A percentile compares a stretch with the other conserved stretches of the same genome.
Conservation (phyloP, 164 flowering plant genomes). For the Magnolia sinica region DNA sequence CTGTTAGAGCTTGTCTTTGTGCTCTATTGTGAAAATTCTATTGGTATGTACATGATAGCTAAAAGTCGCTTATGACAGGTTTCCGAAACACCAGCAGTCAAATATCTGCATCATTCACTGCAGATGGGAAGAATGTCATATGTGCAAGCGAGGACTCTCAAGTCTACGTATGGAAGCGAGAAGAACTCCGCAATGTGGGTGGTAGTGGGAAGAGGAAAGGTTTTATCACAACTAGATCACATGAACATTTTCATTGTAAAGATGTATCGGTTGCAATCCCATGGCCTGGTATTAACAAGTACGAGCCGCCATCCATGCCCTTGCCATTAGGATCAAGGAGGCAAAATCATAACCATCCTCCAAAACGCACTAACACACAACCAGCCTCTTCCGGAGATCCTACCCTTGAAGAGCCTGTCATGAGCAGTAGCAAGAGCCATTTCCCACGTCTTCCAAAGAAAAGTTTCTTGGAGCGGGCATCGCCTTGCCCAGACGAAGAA, state of each 20-base stretch:
- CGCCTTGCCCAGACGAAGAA: slow-evolving; percentile 40
- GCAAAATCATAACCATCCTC: slow-evolving; percentile 11
- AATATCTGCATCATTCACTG: slow-evolving; percentile 59
- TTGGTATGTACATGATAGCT: neutral
- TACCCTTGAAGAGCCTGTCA: slow-evolving; percentile 29
- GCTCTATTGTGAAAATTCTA: neutral
- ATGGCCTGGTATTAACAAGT: slow-evolving; percentile 67
- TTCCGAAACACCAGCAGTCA: slow-evolving; percentile 84
- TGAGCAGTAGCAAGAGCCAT: slow-evolving; percentile 12
- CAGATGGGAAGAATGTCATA: slow-evolving; percentile 42
- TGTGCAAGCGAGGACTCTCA: slow-evolving; percentile 86
- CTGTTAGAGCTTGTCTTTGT: neutral
- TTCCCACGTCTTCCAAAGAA: slow-evolving; percentile 75
- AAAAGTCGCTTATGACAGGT: slow-evolving; percentile 37
- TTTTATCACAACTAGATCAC: slow-evolving; percentile 30
- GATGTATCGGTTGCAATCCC: slow-evolving; percentile 86
- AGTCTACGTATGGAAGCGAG: slow-evolving; percentile 74
- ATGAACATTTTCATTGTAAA: slow-evolving; percentile 71
- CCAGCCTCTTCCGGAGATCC: slow-evolving; percentile 20
- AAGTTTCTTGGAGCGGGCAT: slow-evolving; percentile 20
- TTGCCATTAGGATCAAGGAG: slow-evolving; percentile 32
- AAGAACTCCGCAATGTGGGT: slow-evolving; percentile 33
- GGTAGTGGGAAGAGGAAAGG: slow-evolving; percentile 37
- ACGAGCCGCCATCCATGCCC: slow-evolving; percentile 45
- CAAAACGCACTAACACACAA: slow-evolving; percentile 33